Evolutionary conservation across 768 basidiomycete genomes (phyloP), one percentile per base, ranked within the genome.

Genomic region (Lentinula guzmanii): DNA sequence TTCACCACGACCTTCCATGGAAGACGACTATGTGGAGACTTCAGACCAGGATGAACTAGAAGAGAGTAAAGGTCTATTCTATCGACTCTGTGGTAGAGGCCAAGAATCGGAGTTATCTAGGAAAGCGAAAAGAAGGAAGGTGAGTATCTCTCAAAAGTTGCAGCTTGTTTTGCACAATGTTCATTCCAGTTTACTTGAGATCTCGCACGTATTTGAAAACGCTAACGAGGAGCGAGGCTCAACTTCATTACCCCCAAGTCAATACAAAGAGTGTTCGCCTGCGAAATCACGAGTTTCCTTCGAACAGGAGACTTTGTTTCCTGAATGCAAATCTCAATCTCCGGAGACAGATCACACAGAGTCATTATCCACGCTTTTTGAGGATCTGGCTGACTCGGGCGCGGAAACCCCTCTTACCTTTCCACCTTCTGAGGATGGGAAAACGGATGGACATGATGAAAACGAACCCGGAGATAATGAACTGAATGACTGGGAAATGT

Each of bases 11-110:
- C 37, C 28, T 45, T 28, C 51, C 4, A 52, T 52, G 51, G 33
- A 65, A 73, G 70, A 74, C 45, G 75, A 75, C 5, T 48, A 43
- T 58, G 84, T 88, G 13, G 84, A 84, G 66, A 86, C 86, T 16
- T 87, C 86, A 4, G 86, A 89, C 64, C 70, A 74, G 52, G 86
- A 87, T 65, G 86, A 89, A 64, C 76, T 77, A 43, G 82, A 82
- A 65, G 75, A 76, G 50, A 52, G 51, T 34, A 13, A 28, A 52
- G 51, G 15, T 6, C 31, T 52, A 62, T 81, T n/a, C 48, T 61
- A 13, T 56, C 63, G 52, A 61, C 58, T 10, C 48, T 52, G 10
- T 60, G 65, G 9, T 37, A 34, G 4, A 50, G 39, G 21, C 53
- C 56, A 9, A 57, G 39, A 34, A 42, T 21, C 16, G 54, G 54